phyloP scores from a whole-genome alignment of 1,139 yeast species.

The Magnusiomyces sp. region DNA sequence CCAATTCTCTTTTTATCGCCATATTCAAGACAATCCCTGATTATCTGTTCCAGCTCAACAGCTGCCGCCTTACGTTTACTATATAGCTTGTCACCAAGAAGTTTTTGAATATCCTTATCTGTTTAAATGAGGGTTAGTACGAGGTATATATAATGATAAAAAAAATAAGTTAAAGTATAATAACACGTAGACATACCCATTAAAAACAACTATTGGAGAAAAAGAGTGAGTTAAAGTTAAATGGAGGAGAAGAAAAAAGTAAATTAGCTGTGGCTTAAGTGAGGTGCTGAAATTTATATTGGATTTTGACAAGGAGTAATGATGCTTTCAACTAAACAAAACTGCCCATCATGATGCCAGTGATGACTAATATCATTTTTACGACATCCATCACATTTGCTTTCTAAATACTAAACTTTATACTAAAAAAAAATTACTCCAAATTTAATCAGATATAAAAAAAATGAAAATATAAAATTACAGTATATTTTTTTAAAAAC shows the following conservation, averaged over 20 bases:
- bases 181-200: constrained; percentile 3
- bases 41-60: constrained; percentile 72
- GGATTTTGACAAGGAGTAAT: too few relatives aligned
- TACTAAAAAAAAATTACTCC: too few relatives aligned
- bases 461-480: background rate
- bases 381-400: too few relatives aligned
- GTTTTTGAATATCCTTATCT: constrained; percentile 73
- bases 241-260: too few relatives aligned
- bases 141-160: background rate
- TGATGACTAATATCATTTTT: too few relatives aligned
- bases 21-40: constrained; percentile 60
- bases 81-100: constrained; percentile 80
- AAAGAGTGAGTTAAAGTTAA: background rate
- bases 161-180: background rate
- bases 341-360: too few relatives aligned
- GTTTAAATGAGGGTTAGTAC: background rate
- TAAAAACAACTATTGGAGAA: background rate
- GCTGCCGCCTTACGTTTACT: constrained; percentile 96
- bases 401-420: too few relatives aligned
- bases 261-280: too few relatives aligned
- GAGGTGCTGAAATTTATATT: too few relatives aligned
- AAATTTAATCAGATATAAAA: background rate
- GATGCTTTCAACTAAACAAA: too few relatives aligned
- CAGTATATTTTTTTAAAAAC: background rate
- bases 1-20: constrained; percentile 64